phyloP scores from a whole-genome alignment of 78 protist species.

The Bodo saltans region DNA sequence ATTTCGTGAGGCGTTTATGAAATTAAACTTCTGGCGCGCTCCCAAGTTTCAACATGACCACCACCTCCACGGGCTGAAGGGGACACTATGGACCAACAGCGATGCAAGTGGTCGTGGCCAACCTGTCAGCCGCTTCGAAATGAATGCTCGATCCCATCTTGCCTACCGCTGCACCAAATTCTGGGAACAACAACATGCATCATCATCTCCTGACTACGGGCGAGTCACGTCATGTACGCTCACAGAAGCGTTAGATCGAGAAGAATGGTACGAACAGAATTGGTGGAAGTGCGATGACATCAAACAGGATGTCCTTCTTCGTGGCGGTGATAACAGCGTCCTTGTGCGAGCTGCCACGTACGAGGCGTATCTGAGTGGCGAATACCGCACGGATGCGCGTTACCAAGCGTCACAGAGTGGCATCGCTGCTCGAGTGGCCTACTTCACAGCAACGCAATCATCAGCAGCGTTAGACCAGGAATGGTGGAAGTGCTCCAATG shows the following conservation, averaged over 20 bases:
- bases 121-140: background rate
- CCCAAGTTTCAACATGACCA: background rate
- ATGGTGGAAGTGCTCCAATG: conserved; percentile 15
- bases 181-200: background rate
- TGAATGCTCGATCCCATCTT: background rate
- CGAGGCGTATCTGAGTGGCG: background rate
- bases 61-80: background rate
- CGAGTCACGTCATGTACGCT: background rate
- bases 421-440: conserved; percentile 1
- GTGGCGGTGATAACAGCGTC: background rate
- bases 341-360: background rate
- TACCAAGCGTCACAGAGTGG: conserved; percentile 1
- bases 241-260: conserved; percentile 7
- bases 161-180: background rate
- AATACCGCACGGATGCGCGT: background rate
- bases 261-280: background rate
- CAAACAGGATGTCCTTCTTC: background rate
- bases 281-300: background rate
- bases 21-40: conserved; percentile 18
- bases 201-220: conserved; percentile 6
- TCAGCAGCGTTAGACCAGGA: conserved; percentile 5
- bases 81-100: background rate
- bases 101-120: background rate
- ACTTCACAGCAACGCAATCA: background rate
- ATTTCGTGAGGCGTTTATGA: background rate